Conservation (phyloP, 1,284 basidiomycete genomes). For the Microbotryum violaceum region DNA sequence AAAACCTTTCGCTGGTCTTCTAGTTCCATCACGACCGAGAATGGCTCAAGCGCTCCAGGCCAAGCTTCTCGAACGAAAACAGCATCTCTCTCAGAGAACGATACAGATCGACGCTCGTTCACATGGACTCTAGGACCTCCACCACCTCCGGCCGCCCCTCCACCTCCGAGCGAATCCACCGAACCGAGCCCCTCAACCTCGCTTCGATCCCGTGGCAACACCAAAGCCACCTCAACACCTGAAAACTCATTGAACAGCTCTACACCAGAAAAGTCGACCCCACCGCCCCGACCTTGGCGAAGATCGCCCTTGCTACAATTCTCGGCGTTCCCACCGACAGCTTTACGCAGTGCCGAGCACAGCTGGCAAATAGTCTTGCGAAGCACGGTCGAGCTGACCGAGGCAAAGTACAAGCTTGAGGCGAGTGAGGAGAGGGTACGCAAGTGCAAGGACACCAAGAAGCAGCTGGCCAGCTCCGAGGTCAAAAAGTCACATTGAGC, state of each 20-base stretch:
- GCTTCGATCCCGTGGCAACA: not conserved
- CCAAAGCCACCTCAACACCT: not conserved
- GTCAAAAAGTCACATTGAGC: too few relatives aligned
- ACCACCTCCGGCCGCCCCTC: not conserved
- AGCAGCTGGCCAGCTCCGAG: too few relatives aligned
- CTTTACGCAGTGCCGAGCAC: constrained; percentile 11
- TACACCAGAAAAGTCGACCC: not conserved
- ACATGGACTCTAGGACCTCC: not conserved
- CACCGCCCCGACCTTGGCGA: not conserved
- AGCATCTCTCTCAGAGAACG: not conserved
- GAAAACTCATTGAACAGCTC: too few relatives aligned
- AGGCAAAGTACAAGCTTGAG: too few relatives aligned
- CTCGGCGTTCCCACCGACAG: constrained; percentile 28
- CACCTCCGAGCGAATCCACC: not conserved
- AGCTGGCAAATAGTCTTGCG: too few relatives aligned
- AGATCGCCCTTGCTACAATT: constrained; percentile 25
- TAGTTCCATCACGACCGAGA: not conserved
- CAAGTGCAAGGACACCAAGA: too few relatives aligned
- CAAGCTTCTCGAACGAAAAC: not conserved
- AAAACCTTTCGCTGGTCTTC: not conserved
- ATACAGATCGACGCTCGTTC: not conserved
- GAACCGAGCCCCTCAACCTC: not conserved
- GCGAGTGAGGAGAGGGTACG: too few relatives aligned
- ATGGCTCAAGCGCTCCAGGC: not conserved
- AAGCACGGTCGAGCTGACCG: too few relatives aligned